Conservation (phyloP, 2,329 filamentous ascomycete species). For the Westerdykella ornata region DNA sequence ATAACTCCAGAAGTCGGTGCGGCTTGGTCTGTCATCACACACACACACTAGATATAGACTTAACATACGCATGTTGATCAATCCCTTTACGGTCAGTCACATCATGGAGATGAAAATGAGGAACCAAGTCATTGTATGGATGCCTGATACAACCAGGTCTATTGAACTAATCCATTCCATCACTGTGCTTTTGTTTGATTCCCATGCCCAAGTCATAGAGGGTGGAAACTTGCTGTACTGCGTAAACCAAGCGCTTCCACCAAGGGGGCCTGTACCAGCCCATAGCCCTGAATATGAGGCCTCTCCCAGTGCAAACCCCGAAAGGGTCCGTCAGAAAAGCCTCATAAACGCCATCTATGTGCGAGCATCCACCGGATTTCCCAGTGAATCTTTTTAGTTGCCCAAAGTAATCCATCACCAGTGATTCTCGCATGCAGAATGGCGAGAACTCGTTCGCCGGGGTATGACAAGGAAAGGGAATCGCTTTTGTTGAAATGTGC, state of each 20-base stretch:
- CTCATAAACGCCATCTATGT: constrained; percentile 38
- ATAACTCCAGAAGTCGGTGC: too few species aligned
- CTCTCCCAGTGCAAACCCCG: constrained; percentile 31
- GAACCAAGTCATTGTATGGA: background rate
- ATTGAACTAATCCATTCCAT: constrained; percentile 29
- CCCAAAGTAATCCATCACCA: constrained; percentile 23
- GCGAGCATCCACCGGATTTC: constrained; percentile 26
- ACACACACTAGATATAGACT: too few species aligned
- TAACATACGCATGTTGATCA: too few species aligned
- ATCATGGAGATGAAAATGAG: background rate
- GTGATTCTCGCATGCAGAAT: constrained; percentile 25
- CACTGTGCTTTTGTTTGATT: constrained; percentile 35
- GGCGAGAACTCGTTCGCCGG: constrained; percentile 23
- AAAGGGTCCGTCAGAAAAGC: constrained; percentile 26
- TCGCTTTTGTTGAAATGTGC: constrained; percentile 29
- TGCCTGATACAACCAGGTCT: constrained; percentile 17
- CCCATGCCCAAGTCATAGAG: constrained; percentile 32
- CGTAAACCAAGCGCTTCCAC: constrained; percentile 17
- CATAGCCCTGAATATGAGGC: constrained; percentile 24
- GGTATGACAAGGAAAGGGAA: constrained; percentile 31
- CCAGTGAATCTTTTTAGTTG: constrained; percentile 23
- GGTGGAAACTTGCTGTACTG: constrained; percentile 1
- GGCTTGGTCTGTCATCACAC: too few species aligned
- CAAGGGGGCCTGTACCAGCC: constrained; percentile 19
- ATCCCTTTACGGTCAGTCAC: background rate